These are phyloP conservation scores for Xylaria hypoxylon DNA, from an alignment of 2,329 filamentous ascomycete genomes.

Conservation along the genomic window DNA sequence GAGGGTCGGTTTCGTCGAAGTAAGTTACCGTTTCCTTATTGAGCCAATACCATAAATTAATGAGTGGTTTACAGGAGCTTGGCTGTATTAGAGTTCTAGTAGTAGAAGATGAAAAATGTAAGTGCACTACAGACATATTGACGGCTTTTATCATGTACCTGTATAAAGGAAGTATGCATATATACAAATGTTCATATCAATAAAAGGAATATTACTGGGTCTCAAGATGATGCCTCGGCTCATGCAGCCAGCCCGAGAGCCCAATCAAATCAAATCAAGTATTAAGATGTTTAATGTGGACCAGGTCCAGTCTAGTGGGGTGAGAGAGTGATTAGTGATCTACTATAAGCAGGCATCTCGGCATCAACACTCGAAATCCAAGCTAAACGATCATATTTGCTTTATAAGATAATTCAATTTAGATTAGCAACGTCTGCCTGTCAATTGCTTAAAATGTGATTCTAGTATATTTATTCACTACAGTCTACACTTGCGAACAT, in stretches of 20 bases:
- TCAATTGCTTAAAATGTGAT: slow-evolving; percentile 12
- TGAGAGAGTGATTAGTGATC: slow-evolving; percentile 6
- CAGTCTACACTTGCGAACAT: slow-evolving; percentile 21
- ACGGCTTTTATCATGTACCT: neutral
- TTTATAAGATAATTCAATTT: neutral
- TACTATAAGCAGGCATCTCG: neutral
- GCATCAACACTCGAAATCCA: neutral
- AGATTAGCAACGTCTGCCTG: neutral
- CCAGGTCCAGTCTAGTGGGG: neutral
- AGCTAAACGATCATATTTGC: neutral
- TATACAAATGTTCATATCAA: neutral
- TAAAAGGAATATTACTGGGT: slow-evolving; percentile 1
- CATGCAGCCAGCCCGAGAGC: neutral
- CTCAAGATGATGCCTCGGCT: slow-evolving; percentile 8
- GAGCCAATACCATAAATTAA: slow-evolving; percentile 3
- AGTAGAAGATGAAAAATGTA: slow-evolving; percentile 32
- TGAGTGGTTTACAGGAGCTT: slow-evolving; percentile 42
- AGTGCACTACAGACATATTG: neutral
- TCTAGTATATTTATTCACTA: neutral
- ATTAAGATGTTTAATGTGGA: neutral
- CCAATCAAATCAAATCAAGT: neutral
- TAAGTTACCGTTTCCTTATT: slow-evolving; percentile 33
- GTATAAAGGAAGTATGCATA: neutral
- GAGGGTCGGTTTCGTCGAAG: slow-evolving; percentile 45
- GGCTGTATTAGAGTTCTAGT: slow-evolving; percentile 50